Evolutionary conservation across 2,329 filamentous ascomycete species (phyloP).

Genomic region (Pseudocercospora cruenta): DNA sequence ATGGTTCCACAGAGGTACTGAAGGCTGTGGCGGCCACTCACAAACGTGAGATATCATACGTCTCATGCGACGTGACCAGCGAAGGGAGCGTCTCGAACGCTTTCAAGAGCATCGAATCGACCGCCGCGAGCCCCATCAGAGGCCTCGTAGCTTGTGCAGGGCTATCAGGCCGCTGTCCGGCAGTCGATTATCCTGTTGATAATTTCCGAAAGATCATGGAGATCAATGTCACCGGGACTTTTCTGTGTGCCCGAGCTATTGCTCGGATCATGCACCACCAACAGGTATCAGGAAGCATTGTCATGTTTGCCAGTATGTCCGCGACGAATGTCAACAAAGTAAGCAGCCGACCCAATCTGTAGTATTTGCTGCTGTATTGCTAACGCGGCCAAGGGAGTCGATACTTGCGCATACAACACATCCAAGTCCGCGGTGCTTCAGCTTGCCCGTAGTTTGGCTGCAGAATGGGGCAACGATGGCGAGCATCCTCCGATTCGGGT

Average conservation of each 20-base stretch:
- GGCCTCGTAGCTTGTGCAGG: slow-evolving; percentile 24
- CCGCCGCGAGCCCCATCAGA: neutral
- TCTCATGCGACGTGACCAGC: slow-evolving; percentile 11
- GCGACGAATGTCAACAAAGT: slow-evolving; percentile 37
- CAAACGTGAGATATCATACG: neutral
- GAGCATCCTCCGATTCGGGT: slow-evolving; percentile 13
- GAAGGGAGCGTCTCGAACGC: slow-evolving; percentile 4
- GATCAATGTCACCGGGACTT: slow-evolving; percentile 40
- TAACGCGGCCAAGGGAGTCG: slow-evolving; percentile 38
- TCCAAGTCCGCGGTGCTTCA: slow-evolving; percentile 59
- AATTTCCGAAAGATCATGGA: slow-evolving; percentile 40
- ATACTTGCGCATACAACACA: slow-evolving; percentile 54
- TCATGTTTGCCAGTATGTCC: slow-evolving; percentile 42
- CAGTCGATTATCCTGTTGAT: slow-evolving; percentile 35
- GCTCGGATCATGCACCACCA: slow-evolving; percentile 35
- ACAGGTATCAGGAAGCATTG: slow-evolving; percentile 37
- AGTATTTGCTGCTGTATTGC: neutral
- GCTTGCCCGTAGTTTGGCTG: slow-evolving; percentile 53
- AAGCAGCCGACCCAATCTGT: neutral
- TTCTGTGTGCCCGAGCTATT: slow-evolving; percentile 34
- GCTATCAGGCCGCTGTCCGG: slow-evolving; percentile 24
- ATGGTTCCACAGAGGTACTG: neutral
- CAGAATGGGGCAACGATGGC: slow-evolving; percentile 51
- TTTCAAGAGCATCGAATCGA: neutral
- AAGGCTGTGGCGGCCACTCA: neutral